Conservation (phyloP, 768 basidiomycete genomes). For the Lactarius evosmus region DNA sequence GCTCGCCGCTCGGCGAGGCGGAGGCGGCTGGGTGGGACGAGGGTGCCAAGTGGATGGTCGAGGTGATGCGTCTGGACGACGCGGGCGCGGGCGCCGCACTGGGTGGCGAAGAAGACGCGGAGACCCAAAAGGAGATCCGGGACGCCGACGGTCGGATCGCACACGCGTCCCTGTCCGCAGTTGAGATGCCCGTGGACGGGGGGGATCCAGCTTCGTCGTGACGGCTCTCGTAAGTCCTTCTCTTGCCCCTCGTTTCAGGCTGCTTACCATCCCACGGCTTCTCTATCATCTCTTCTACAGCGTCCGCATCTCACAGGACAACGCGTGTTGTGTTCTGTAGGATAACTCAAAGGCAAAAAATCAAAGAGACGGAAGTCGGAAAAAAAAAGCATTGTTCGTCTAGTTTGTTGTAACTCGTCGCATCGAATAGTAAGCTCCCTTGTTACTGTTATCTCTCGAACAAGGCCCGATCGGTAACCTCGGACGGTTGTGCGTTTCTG, state of each 20-base stretch:
- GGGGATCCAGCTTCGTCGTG: not conserved
- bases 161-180: conserved; percentile 43
- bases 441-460: not conserved
- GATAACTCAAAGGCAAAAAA: not conserved
- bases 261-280: no score
- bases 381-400: not conserved
- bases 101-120: conserved; percentile 31
- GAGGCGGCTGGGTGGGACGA: conserved; percentile 80
- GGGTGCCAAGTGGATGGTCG: conserved; percentile 77
- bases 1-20: conserved; percentile 77
- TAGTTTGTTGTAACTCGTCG: not conserved
- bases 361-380: not conserved
- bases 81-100: conserved; percentile 41
- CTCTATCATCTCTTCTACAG: not conserved
- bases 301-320: no score
- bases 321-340: not conserved
- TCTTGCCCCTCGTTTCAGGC: not conserved
- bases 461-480: not conserved
- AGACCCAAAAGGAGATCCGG: conserved; percentile 53
- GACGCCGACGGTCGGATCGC: conserved; percentile 70
- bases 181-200: not conserved
- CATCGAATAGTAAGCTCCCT: not conserved
- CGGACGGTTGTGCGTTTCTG: not conserved
- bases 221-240: not conserved
- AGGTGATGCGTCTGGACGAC: conserved; percentile 71